A percentile compares a stretch with the other conserved stretches of the same genome.
Evolutionary conservation across 2,329 filamentous ascomycete species (phyloP).

Genomic region (Metarhizium anisopliae): DNA sequence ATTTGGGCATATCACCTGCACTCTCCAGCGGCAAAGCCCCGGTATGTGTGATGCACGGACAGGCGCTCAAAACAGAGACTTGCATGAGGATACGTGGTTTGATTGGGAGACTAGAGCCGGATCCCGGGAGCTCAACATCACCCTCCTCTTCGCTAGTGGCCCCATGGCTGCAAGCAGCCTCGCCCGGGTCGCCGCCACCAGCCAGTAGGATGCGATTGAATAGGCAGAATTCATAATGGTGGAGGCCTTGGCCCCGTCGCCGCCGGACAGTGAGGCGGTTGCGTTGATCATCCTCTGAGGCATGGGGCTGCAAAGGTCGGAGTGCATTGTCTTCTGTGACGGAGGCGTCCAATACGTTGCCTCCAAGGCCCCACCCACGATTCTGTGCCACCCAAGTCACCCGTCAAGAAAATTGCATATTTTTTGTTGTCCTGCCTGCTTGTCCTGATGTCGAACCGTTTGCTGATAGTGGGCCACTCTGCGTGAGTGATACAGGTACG

Average conservation of each 20-base stretch:
- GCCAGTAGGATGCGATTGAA: neutral
- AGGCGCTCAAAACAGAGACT: constrained; percentile 9
- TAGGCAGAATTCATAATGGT: neutral
- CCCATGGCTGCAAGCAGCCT: constrained; percentile 9
- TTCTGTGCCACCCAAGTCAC: neutral
- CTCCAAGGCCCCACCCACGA: neutral
- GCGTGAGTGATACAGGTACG: constrained; percentile 4
- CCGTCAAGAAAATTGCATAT: neutral
- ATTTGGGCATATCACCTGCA: constrained; percentile 8
- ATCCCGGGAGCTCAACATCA: constrained; percentile 7
- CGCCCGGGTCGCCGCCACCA: constrained; percentile 4
- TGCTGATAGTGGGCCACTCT: neutral
- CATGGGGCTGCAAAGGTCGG: neutral
- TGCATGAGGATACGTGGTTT: constrained; percentile 11
- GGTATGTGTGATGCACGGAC: constrained; percentile 6
- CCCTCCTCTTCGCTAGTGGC: neutral
- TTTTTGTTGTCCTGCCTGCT: neutral
- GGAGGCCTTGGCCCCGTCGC: neutral
- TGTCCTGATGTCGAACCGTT: neutral
- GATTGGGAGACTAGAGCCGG: constrained; percentile 10
- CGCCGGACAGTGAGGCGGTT: constrained; percentile 12
- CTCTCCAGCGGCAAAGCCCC: constrained; percentile 3
- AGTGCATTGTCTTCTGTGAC: constrained; percentile 3
- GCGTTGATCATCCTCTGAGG: neutral
- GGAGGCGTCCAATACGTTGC: constrained; percentile 11